These are phyloP conservation scores for Candida tammaniensis DNA, from an alignment of 805 yeast genomes.

Conservation along the genomic window DNA sequence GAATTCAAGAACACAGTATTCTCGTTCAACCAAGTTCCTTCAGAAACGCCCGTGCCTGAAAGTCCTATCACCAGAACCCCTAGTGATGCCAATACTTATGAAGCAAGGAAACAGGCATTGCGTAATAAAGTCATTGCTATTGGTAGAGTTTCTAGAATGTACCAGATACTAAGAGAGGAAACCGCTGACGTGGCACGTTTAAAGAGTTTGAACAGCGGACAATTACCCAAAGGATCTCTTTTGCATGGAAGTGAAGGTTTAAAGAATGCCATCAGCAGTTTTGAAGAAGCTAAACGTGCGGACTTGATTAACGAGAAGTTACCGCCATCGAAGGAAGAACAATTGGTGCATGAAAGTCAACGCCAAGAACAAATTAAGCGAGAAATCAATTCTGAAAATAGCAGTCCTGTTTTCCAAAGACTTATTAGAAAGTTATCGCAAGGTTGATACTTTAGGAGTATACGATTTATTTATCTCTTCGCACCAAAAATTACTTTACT, in stretches of 20 bases:
- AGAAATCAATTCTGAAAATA: conserved; percentile 29
- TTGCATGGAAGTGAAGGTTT: conserved; percentile 82
- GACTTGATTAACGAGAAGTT: conserved; percentile 83
- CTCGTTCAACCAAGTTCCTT: conserved; percentile 6
- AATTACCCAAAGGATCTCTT: conserved; percentile 80
- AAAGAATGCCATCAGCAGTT: conserved; percentile 61
- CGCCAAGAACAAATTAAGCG: conserved; percentile 42
- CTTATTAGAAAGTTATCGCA: conserved; percentile 35
- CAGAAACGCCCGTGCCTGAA: conserved; percentile 3
- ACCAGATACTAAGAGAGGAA: conserved; percentile 81
- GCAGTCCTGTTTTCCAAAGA: conserved; percentile 37
- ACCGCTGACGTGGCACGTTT: conserved; percentile 81
- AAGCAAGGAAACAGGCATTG: conserved; percentile 48
- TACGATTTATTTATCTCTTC: background rate
- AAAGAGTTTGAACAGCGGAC: conserved; percentile 70
- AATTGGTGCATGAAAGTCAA: conserved; percentile 42
- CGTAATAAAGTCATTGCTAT: conserved; percentile 90
- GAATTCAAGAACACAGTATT: conserved; percentile 8
- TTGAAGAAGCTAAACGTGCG: conserved; percentile 78
- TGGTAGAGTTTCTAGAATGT: conserved; percentile 94
- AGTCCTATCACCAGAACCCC: conserved; percentile 5
- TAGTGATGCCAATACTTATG: conserved; percentile 20
- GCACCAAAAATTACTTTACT: background rate
- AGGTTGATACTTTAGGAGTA: background rate
- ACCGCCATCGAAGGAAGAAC: conserved; percentile 75